Evolutionary conservation across 2,329 filamentous ascomycete genomes (phyloP).

Genomic region (Hymenoscyphus occultus): DNA sequence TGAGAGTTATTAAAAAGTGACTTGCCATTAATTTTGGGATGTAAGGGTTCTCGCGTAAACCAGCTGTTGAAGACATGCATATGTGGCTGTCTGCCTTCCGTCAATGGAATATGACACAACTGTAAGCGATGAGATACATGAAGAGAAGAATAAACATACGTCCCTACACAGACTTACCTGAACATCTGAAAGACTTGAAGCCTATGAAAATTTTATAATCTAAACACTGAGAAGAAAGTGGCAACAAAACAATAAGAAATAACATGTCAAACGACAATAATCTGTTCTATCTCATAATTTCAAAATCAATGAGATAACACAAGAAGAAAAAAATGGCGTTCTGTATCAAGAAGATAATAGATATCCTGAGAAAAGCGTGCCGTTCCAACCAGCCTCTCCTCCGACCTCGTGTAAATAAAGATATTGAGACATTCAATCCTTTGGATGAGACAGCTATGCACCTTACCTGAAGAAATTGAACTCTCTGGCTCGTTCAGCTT

Average conservation of each 20-base stretch:
- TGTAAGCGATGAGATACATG: not conserved
- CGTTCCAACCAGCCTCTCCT: not conserved
- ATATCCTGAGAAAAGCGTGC: not conserved
- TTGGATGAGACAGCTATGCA: not conserved
- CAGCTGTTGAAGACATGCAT: not conserved
- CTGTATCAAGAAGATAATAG: not conserved
- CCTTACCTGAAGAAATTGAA: not conserved
- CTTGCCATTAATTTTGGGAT: not conserved
- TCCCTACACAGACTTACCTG: not conserved
- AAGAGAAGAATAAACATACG: not conserved
- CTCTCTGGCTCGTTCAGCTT: not conserved
- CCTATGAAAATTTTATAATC: not conserved
- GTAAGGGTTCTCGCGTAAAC: not conserved
- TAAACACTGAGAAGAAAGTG: not conserved
- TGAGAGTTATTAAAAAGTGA: not conserved
- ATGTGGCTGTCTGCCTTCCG: not conserved
- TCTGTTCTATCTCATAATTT: not conserved
- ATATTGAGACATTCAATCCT: not conserved
- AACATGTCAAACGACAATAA: not conserved
- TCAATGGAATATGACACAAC: not conserved
- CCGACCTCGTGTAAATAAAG: not conserved
- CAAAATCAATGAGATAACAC: not conserved
- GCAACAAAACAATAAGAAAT: not conserved
- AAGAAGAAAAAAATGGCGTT: not conserved
- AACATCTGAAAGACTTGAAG: not conserved